Base-by-base conservation (phyloP, 1,284 basidiomycete species). In the Pseudomicrostroma phylloplanum region DNA sequence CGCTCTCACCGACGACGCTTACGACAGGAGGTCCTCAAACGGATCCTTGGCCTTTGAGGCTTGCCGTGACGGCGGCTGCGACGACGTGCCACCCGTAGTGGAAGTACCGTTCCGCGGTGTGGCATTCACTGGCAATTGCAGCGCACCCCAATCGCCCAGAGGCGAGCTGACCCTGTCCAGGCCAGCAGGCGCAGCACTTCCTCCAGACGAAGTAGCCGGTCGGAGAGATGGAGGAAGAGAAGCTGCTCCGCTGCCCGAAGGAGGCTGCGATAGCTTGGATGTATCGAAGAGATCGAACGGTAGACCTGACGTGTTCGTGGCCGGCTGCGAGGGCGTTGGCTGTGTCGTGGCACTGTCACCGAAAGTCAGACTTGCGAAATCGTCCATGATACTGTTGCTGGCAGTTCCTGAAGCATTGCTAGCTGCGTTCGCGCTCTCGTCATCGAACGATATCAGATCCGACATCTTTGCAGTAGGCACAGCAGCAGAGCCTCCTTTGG, bases 381-480 rank as follows among this genome's bases (percentile, higher is more conserved):
- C 76, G 56, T 76, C 76, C 61, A 76, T 21, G 23, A 60, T 40
- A 42, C 40, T 41, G 13, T 48, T 23, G 17, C 59, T 30, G 55
- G 41, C 19, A 55, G 39, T 12, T 36, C 55, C n/a, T 12, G 23
- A 12, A 54, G 23, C 17, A 26, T n/a, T n/a, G 6, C 57, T 0
- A 26, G 49, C 60, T n/a, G 61, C 41, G 26, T 42, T 23, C 0
- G 48, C 21, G 19, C 56, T 19, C 12, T 72, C 74, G 25, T 76
- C 74, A 40, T 77, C 76, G 41, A 78, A 78, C 43, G 70, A 72
- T 57, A 79, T 79, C 46, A 79, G 63, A 58, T 77, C 74, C 2
- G 62, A 63, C 55, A 74, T 70, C 64, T 76, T 76, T 42, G 74
- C 71, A 4, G 72, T 74, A 0, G 74, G 74, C 53, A 74, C 74